Conservation (phyloP, 2,329 filamentous ascomycete species). For the Myriosclerotinia duriaeana region DNA sequence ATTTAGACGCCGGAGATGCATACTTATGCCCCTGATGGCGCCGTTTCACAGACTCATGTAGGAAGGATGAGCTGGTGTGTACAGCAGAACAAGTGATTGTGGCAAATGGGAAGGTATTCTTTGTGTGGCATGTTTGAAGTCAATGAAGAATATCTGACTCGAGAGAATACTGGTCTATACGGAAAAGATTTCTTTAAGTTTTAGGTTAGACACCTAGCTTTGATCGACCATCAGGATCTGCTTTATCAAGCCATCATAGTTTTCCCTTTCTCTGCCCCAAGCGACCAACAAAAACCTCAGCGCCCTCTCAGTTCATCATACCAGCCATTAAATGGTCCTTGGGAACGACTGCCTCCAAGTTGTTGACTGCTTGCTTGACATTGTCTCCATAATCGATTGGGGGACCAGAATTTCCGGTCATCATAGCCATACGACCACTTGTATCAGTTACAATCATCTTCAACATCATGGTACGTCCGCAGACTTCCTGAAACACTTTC, state of each 20-base stretch:
- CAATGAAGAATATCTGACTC: not conserved
- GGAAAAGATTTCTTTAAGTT: not conserved
- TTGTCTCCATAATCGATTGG: constrained; percentile 29
- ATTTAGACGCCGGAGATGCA: not conserved
- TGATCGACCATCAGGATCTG: not conserved
- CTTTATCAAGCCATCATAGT: not conserved
- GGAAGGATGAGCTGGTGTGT: not conserved
- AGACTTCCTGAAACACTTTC: constrained; percentile 31
- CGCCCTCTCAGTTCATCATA: not conserved
- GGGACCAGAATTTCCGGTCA: constrained; percentile 27
- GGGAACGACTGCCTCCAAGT: constrained; percentile 26
- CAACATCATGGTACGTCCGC: constrained; percentile 31
- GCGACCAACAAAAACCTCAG: too few relatives aligned
- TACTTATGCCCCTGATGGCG: not conserved
- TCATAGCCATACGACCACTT: constrained; percentile 28
- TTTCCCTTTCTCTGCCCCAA: not conserved
- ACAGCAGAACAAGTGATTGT: not conserved
- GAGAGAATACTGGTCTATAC: not conserved
- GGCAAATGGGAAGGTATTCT: not conserved
- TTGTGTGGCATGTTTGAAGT: not conserved
- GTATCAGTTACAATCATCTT: constrained; percentile 33
- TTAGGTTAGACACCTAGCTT: not conserved
- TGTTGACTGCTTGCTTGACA: constrained; percentile 29
- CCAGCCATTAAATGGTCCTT: constrained; percentile 21
- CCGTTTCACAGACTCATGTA: not conserved